These are phyloP conservation scores for Lasiosphaeria miniovina DNA, from an alignment of 495 filamentous ascomycete species.

Conservation along the genomic window DNA sequence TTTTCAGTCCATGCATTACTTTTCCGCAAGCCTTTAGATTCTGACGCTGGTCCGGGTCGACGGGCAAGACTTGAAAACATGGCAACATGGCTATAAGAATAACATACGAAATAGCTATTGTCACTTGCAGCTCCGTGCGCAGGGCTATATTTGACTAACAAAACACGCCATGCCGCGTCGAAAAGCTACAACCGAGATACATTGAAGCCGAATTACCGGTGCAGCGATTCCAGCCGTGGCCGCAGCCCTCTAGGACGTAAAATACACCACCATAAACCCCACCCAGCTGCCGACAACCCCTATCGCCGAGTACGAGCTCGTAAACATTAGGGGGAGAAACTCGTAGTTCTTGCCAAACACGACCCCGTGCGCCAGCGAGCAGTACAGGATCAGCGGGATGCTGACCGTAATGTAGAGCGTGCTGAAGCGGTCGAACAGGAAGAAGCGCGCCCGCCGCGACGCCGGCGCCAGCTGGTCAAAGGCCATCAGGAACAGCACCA, in stretches of 20 bases:
- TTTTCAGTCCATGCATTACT: no score
- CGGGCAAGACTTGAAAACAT: no score
- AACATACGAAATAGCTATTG: no score
- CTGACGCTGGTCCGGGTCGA: no score
- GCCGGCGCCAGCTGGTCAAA: conserved; percentile 89
- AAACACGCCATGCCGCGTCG: no score
- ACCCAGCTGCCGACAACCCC: conserved; percentile 97
- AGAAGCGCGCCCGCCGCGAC: conserved; percentile 67
- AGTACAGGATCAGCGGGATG: conserved; percentile 86
- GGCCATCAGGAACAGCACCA: conserved; percentile 76
- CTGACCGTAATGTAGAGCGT: conserved; percentile 81
- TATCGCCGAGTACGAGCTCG: conserved; percentile 88
- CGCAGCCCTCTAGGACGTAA: conserved; percentile 54
- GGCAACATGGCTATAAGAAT: no score
- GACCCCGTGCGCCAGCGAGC: conserved; percentile 75
- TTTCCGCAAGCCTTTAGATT: no score
- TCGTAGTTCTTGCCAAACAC: conserved; percentile 81
- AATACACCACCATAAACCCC: conserved; percentile 91
- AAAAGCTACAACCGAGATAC: conserved; percentile 1
- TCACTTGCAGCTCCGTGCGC: no score
- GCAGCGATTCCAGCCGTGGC: no score
- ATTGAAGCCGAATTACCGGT: neutral
- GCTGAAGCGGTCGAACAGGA: conserved; percentile 87
- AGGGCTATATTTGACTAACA: no score
- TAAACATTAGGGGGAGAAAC: conserved; percentile 96